These are phyloP conservation scores for Malassezia obtusa DNA, from an alignment of 1,284 basidiomycete genomes.

Conservation along the genomic window DNA sequence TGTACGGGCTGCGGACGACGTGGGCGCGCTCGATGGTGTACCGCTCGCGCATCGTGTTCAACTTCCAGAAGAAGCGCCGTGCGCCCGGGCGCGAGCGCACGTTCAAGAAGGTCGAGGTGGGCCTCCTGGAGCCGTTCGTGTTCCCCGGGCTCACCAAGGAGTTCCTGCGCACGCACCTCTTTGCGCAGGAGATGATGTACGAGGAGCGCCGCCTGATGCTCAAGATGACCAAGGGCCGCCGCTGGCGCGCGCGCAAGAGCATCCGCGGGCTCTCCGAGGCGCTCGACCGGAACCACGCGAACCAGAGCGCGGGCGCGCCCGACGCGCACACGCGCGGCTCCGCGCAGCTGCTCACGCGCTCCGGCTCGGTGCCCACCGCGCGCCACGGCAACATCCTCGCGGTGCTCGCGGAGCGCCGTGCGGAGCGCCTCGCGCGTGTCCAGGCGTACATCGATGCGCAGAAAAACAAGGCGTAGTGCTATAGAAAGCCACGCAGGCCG, in stretches of 20 bases:
- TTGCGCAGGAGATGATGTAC: conserved; percentile 29
- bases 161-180: conserved; percentile 27
- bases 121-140: conserved; percentile 43
- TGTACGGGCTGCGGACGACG: conserved; percentile 68
- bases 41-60: conserved; percentile 30
- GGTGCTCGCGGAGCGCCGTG: conserved; percentile 23
- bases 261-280: conserved; percentile 6
- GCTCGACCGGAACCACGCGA: conserved; percentile 8
- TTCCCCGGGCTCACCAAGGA: conserved; percentile 37
- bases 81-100: conserved; percentile 31
- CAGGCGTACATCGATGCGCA: conserved; percentile 21
- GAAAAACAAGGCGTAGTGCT: neutral
- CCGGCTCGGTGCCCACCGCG: conserved; percentile 23
- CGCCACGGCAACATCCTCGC: conserved; percentile 35
- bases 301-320: conserved; percentile 12
- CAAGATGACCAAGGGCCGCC: conserved; percentile 33
- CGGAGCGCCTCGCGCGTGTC: conserved; percentile 26
- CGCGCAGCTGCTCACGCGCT: conserved; percentile 17
- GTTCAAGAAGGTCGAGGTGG: conserved; percentile 46
- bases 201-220: conserved; percentile 28
- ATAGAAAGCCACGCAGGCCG: conserved; percentile 56
- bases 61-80: conserved; percentile 53
- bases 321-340: conserved; percentile 3
- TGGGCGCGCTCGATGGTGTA: conserved; percentile 90
- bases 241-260: conserved; percentile 30